These are phyloP conservation scores for Magnusiomyces starmeri DNA, from an alignment of 1,139 yeast genomes.

Conservation along the genomic window DNA sequence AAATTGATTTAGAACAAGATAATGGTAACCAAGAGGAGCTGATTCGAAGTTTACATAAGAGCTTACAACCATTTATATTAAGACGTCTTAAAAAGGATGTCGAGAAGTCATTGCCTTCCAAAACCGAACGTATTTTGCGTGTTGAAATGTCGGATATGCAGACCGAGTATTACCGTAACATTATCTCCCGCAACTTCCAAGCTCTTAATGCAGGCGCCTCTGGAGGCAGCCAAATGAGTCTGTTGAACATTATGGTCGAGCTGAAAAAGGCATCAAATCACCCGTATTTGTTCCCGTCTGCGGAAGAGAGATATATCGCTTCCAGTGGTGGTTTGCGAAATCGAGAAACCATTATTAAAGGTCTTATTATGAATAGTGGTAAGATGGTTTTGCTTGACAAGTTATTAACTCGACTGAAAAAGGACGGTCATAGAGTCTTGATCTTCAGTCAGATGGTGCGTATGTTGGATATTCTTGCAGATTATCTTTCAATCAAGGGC, in stretches of 20 bases:
- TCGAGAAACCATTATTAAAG: constrained; percentile 76
- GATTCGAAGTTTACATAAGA: constrained; percentile 74
- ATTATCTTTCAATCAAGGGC: constrained; percentile 85
- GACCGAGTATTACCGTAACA: constrained; percentile 90
- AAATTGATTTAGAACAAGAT: constrained; percentile 89
- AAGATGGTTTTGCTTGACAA: constrained; percentile 95
- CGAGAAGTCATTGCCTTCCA: constrained; percentile 90
- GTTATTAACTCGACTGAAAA: constrained; percentile 68
- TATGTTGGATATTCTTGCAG: constrained; percentile 91
- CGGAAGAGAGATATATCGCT: constrained; percentile 73
- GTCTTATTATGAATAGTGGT: constrained; percentile 95
- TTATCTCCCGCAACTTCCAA: constrained; percentile 80
- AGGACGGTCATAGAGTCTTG: constrained; percentile 93
- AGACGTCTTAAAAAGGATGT: constrained; percentile 95
- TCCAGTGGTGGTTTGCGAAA: constrained; percentile 45
- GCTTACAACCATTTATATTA: constrained; percentile 83
- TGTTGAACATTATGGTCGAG: constrained; percentile 89
- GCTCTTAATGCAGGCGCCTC: constrained; percentile 82
- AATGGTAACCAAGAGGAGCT: constrained; percentile 71
- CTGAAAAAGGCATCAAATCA: constrained; percentile 95
- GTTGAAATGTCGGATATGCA: constrained; percentile 94
- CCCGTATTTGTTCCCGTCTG: constrained; percentile 90
- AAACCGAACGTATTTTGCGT: constrained; percentile 87
- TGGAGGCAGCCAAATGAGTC: constrained; percentile 71
- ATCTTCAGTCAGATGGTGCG: constrained; percentile 97